These are phyloP conservation scores for Chaetoceros muelleri DNA, from an alignment of 108 stramenopile species.

Conservation along the genomic window DNA sequence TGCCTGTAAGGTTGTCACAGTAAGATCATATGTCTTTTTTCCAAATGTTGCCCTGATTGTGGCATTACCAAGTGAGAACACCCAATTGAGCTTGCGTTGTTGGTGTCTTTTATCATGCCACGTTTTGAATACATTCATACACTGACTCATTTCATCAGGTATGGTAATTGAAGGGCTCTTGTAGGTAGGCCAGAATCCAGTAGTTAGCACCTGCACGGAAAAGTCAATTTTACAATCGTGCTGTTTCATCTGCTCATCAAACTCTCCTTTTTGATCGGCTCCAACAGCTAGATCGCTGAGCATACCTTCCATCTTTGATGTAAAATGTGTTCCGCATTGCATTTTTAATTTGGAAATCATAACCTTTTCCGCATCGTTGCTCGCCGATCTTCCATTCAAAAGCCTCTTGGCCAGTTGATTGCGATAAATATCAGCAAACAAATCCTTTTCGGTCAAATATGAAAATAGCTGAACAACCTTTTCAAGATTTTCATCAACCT, in stretches of 20 bases:
- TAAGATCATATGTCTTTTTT: conserved; percentile 93
- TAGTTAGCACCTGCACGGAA: conserved; percentile 92
- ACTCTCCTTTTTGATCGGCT: conserved; percentile 83
- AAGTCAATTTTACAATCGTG: conserved; percentile 68
- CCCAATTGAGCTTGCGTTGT: conserved; percentile 86
- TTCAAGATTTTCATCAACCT: conserved; percentile 90
- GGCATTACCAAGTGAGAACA: conserved; percentile 90
- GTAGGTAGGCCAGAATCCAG: conserved; percentile 97
- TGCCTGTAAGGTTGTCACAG: conserved; percentile 95
- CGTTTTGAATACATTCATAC: conserved; percentile 87
- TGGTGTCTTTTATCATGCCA: conserved; percentile 85
- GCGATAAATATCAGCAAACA: conserved; percentile 98
- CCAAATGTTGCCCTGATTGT: conserved; percentile 85
- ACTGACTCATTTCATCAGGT: conserved; percentile 84
- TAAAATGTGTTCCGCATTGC: conserved; percentile 98
- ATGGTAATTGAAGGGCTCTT: conserved; percentile 84
- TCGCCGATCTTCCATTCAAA: conserved; percentile 92
- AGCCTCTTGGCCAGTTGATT: conserved; percentile 97
- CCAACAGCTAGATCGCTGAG: conserved; percentile 94
- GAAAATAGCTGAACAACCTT: conserved; percentile 94
- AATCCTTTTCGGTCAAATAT: conserved; percentile 97
- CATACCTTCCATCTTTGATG: conserved; percentile 99
- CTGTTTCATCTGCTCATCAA: conserved; percentile 69
- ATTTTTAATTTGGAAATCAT: conserved; percentile 99
- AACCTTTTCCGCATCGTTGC: conserved; percentile 94